phyloP scores from a whole-genome alignment of 371 early-diverging fungal species.

The Fennellomyces sp. region DNA sequence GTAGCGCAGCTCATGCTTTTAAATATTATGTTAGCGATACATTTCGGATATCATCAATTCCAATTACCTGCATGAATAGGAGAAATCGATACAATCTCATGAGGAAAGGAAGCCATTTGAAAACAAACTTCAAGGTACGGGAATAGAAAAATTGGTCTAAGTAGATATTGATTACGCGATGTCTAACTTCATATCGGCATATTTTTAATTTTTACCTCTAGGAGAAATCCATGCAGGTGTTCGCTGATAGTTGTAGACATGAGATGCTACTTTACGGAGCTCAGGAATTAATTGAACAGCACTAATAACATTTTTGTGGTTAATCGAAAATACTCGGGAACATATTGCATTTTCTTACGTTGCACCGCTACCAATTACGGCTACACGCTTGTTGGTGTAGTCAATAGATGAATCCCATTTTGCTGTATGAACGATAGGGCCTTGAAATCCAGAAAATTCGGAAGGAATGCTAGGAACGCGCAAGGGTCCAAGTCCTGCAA shows the following conservation, averaged over 20 bases:
- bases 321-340: neutral
- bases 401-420: conserved; percentile 51
- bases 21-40: neutral
- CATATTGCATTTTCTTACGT: conserved; percentile 32
- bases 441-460: conserved; percentile 48
- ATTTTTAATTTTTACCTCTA: conserved; percentile 39
- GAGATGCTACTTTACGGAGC: conserved; percentile 43
- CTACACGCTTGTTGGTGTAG: conserved; percentile 52
- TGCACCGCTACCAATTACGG: conserved; percentile 57
- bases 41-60: too few species aligned
- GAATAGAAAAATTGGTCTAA: conserved; percentile 20
- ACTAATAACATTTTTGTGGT: conserved; percentile 15
- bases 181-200: neutral
- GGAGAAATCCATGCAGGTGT: conserved; percentile 55
- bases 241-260: conserved; percentile 57
- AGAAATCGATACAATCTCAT: conserved; percentile 22
- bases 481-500: conserved; percentile 38
- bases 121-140: conserved; percentile 12
- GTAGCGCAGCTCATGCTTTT: conserved; percentile 19
- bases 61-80: conserved; percentile 20
- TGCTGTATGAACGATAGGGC: conserved; percentile 51
- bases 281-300: conserved; percentile 59
- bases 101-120: conserved; percentile 23
- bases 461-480: conserved; percentile 55
- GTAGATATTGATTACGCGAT: neutral